Percentiles rank a stretch among this genome's conserved stretches.
These are phyloP conservation scores for Iberis pinnata DNA, from an alignment of 345 rosid genomes.

Conservation along the genomic window DNA sequence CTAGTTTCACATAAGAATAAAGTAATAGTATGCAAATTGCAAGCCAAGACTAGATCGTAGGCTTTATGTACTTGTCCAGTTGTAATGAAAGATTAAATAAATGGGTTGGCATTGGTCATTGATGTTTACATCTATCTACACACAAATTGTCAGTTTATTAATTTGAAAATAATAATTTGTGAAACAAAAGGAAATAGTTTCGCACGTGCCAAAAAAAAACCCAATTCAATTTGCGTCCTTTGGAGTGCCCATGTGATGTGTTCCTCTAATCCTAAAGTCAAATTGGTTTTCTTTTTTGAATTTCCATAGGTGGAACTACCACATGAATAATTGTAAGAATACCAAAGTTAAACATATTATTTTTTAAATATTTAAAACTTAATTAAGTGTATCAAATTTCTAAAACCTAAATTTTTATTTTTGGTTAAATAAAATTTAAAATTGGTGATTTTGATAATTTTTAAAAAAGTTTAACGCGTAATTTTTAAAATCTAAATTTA, in stretches of 20 bases:
- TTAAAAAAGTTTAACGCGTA: too few relatives aligned
- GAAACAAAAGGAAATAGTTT: not conserved
- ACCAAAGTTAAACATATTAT: too few relatives aligned
- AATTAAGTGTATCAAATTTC: too few relatives aligned
- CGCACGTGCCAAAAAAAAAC: conserved; percentile 19
- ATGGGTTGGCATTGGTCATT: conserved; percentile 31
- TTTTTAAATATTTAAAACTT: too few relatives aligned
- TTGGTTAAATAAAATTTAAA: too few relatives aligned
- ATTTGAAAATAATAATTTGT: conserved; percentile 13
- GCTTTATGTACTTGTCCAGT: conserved; percentile 19
- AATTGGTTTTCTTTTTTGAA: too few relatives aligned
- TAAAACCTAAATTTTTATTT: too few relatives aligned
- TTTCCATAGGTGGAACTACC: too few relatives aligned
- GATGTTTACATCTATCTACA: conserved; percentile 31
- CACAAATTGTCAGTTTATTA: conserved; percentile 14
- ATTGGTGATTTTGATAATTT: too few relatives aligned
- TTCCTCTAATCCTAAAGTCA: too few relatives aligned
- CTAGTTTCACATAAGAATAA: conserved; percentile 18
- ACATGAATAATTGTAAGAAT: too few relatives aligned
- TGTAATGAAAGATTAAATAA: conserved; percentile 25
- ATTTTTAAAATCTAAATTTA: too few relatives aligned
- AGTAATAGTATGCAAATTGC: conserved; percentile 15
- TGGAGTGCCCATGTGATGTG: conserved; percentile 29
- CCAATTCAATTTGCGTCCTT: conserved; percentile 15
- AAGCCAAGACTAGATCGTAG: conserved; percentile 20